Conservation (phyloP, 805 yeast genomes). For the Torulaspora maleeae region DNA sequence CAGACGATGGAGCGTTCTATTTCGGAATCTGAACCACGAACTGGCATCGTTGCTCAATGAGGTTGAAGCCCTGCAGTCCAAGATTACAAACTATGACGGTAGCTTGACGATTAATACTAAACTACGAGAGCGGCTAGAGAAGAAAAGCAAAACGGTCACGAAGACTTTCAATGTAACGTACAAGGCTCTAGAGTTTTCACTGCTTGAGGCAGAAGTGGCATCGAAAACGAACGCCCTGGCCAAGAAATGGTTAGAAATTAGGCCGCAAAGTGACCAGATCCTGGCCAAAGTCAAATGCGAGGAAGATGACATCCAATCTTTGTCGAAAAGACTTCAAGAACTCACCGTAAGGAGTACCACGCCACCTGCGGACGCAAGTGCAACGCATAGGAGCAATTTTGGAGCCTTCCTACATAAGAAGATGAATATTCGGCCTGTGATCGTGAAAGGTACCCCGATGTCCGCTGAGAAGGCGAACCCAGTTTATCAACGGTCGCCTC, state of each 20-base stretch:
- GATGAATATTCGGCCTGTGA: conserved; percentile 40
- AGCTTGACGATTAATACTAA: conserved; percentile 21
- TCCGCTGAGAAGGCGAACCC: conserved; percentile 23
- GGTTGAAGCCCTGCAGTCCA: conserved; percentile 18
- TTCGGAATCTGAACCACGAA: conserved; percentile 45
- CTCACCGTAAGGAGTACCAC: conserved; percentile 8
- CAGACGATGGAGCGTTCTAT: conserved; percentile 52
- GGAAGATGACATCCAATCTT: conserved; percentile 6
- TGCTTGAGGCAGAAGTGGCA: conserved; percentile 38
- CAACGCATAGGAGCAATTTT: conserved; percentile 20
- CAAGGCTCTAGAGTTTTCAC: conserved; percentile 40
- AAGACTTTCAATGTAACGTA: conserved; percentile 39
- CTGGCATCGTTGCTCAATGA: conserved; percentile 29
- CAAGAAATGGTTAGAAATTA: conserved; percentile 33
- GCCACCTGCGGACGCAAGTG: conserved; percentile 3
- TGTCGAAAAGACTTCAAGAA: conserved; percentile 5
- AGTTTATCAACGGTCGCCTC: conserved; percentile 14
- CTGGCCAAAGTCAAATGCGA: conserved; percentile 2
- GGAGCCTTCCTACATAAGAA: conserved; percentile 41
- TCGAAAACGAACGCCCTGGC: conserved; percentile 37
- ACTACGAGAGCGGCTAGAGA: conserved; percentile 33
- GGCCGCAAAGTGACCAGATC: conserved; percentile 17
- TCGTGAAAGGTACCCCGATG: conserved; percentile 34
- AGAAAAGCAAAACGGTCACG: conserved; percentile 39
- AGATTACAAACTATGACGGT: conserved; percentile 10